phyloP scores from a whole-genome alignment of 1,284 basidiomycete genomes.

The Ganoderma resinaceum region DNA sequence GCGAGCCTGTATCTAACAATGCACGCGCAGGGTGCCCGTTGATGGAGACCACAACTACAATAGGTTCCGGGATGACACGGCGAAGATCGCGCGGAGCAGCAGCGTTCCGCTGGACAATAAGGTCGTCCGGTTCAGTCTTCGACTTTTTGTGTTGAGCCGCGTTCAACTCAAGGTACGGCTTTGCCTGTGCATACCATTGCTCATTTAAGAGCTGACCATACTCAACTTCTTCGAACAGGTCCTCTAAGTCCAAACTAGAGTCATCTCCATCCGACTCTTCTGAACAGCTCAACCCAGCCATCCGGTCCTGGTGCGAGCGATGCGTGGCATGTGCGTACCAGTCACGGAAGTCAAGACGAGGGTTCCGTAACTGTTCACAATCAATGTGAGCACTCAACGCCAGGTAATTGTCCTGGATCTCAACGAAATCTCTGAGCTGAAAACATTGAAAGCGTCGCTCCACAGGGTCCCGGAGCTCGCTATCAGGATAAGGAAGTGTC shows the following conservation, averaged over 20 bases:
- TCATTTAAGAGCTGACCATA: neutral
- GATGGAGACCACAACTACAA: slow-evolving; percentile 40
- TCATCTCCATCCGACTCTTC: neutral
- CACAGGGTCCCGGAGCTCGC: neutral
- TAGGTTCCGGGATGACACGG: slow-evolving; percentile 32
- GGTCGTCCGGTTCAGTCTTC: neutral
- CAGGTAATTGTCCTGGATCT: neutral
- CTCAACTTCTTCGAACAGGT: neutral
- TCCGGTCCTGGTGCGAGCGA: neutral
- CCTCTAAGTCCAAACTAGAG: neutral
- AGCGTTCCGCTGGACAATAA: neutral
- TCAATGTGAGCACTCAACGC: neutral
- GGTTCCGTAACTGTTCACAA: neutral
- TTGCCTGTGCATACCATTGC: neutral
- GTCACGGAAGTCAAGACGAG: neutral
- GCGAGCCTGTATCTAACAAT: slow-evolving; percentile 44
- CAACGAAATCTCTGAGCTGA: neutral
- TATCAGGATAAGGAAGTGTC: neutral
- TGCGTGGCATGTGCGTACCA: neutral
- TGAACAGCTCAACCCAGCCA: neutral
- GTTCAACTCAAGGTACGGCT: neutral
- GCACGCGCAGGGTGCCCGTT: slow-evolving; percentile 41
- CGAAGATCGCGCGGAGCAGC: neutral
- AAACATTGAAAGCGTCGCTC: neutral
- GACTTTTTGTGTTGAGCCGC: neutral